Conservation (phyloP, 2,329 filamentous ascomycete genomes). For the Colletotrichum sp. region DNA sequence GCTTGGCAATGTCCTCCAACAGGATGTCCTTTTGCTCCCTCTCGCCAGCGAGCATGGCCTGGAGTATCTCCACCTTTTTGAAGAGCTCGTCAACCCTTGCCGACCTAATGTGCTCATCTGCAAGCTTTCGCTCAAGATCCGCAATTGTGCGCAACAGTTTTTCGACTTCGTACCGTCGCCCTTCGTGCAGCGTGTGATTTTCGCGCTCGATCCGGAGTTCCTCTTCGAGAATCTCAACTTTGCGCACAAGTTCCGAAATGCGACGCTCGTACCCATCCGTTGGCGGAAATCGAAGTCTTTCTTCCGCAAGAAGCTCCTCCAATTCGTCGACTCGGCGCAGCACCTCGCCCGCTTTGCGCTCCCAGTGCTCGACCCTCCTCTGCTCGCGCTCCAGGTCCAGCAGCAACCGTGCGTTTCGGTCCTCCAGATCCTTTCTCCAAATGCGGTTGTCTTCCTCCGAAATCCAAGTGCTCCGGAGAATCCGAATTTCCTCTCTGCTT, state of each 20-base stretch:
- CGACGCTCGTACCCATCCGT: slow-evolving; percentile 4
- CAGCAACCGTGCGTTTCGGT: not conserved
- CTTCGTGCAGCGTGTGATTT: not conserved
- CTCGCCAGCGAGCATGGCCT: slow-evolving; percentile 3
- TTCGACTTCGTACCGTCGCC: slow-evolving; percentile 5
- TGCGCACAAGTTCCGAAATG: slow-evolving; percentile 9
- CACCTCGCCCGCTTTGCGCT: slow-evolving; percentile 66
- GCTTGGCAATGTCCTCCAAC: slow-evolving; percentile 6
- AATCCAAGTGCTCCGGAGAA: slow-evolving; percentile 1
- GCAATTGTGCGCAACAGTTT: not conserved
- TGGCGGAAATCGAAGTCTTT: not conserved
- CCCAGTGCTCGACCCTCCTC: slow-evolving; percentile 97
- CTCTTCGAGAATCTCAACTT: slow-evolving; percentile 13
- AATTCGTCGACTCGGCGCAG: slow-evolving; percentile 3
- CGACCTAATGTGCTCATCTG: not conserved
- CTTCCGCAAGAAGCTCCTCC: slow-evolving; percentile 5
- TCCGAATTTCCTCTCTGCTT: not conserved
- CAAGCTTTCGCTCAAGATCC: slow-evolving; percentile 11
- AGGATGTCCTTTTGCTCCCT: slow-evolving; percentile 10
- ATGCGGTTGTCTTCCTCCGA: slow-evolving; percentile 7
- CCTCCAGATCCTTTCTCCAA: slow-evolving; percentile 10
- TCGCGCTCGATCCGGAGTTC: slow-evolving; percentile 7
- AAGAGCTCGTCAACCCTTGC: not conserved
- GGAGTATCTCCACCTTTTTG: slow-evolving; percentile 13
- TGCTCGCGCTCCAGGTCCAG: slow-evolving; percentile 93